These are phyloP conservation scores for Themeda triandra DNA, from an alignment of 176 grass and related monocot genomes.

Conservation along the genomic window DNA sequence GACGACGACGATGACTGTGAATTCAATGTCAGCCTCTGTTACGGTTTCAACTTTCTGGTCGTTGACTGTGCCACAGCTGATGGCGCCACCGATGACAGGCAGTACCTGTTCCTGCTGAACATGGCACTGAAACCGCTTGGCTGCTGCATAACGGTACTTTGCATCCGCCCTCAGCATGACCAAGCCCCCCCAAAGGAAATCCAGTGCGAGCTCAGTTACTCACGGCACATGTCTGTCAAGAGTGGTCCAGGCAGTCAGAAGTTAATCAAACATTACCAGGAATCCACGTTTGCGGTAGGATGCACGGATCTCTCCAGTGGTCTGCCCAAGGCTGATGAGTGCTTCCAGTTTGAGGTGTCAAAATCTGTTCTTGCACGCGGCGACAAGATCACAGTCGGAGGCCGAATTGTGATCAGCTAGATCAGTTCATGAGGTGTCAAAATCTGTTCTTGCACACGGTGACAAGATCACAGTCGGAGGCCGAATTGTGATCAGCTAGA, in stretches of 20 bases:
- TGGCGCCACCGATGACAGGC: not conserved
- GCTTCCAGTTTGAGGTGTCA: not conserved
- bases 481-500: not conserved
- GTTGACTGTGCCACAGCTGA: not conserved
- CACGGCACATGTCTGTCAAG: too few relatives aligned
- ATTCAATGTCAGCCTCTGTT: not conserved
- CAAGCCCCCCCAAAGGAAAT: too few relatives aligned
- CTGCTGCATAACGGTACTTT: not conserved
- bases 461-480: not conserved
- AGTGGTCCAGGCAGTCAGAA: too few relatives aligned
- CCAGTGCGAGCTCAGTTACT: too few relatives aligned
- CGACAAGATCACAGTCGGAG: too few relatives aligned
- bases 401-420: too few relatives aligned
- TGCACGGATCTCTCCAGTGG: not conserved
- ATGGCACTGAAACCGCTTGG: not conserved
- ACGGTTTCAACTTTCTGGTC: not conserved
- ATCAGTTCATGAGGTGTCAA: not conserved
- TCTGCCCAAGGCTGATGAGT: too few relatives aligned
- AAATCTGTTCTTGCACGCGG: too few relatives aligned
- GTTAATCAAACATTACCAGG: too few relatives aligned
- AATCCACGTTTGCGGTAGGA: not conserved
- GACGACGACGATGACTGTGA: not conserved
- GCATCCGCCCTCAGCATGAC: not conserved
- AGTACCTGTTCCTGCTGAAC: not conserved
- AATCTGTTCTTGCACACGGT: too few relatives aligned